Evolutionary conservation across 495 filamentous ascomycete species (phyloP), one percentile per base, ranked within the genome.

Genomic region (Tuber umbilicatum): DNA sequence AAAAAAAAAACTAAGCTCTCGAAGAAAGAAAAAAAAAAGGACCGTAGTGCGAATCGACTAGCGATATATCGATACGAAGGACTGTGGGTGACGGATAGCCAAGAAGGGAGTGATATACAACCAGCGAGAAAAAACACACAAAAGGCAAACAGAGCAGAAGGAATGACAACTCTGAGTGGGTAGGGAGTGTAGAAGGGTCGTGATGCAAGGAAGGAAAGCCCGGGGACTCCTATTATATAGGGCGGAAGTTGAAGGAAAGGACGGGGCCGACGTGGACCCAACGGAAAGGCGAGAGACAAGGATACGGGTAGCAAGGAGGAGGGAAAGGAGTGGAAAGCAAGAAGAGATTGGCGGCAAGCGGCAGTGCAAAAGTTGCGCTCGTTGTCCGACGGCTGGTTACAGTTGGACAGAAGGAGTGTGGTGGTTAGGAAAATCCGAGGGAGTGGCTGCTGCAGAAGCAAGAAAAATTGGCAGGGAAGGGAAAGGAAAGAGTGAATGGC

Each of bases 31-130:
- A 40, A 43, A 16, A 55, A 27, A 45, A 73, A 38, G 38, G 70
- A 79, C 78, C 73, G 72, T 73, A 16, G 23, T 64, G 74, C 71
- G 70, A 47, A 73, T 80, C 78, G 78, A 42, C 78, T 80, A 76
- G 78, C 78, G 78, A 80, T 70, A 73, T 64, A 70, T 50, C 64
- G 37, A 68, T 70, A 47, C 39, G 47, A 41, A 69, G 73, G 77
- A 74, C 40, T 41, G 72, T 50, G 73, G 35, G 45, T 70, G 31
- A 73, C 78, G n/a, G 67, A 68, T 69, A 78, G 72, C 41, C 69
- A 69, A 79, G 77, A 69, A 79, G 77, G 69, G 76, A 79, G 76
- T 70, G 76, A 78, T 79, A 78, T 79, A 79, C 68, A 78, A 70
- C 55, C 42, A 39, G 45, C 76, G 27, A 21, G 64, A 69, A 19